Evolutionary conservation across 2,329 filamentous ascomycete species (phyloP).

Genomic region (Aspergillus oerlinghausenensis): DNA sequence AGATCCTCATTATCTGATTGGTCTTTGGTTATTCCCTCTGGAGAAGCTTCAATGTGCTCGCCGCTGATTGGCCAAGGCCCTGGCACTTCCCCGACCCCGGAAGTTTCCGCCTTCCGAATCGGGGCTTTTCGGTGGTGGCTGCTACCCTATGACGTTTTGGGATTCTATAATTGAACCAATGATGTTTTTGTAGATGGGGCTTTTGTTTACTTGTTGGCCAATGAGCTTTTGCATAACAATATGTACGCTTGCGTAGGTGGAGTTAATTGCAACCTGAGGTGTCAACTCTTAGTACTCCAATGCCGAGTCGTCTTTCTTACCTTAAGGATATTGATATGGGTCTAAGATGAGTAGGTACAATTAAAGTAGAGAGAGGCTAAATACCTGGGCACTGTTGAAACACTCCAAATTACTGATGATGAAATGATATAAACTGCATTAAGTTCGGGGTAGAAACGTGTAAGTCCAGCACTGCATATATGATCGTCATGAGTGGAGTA

Average conservation of each 20-base stretch:
- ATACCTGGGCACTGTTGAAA: no score
- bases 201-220: neutral
- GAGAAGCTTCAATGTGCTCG: conserved; percentile 2
- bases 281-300: neutral
- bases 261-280: neutral
- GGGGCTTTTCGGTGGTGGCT: neutral
- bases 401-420: no score
- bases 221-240: neutral
- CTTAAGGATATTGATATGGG: no score
- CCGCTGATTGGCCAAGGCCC: conserved; percentile 7
- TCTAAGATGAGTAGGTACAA: no score
- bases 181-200: neutral
- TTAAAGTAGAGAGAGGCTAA: no score
- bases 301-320: no score
- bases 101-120: no score
- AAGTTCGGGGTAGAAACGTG: no score
- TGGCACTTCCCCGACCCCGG: neutral
- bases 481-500: neutral
- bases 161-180: neutral
- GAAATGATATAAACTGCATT: no score
- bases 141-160: conserved; percentile 26
- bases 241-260: neutral
- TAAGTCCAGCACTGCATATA: neutral
- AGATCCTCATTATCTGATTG: neutral
- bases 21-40: neutral